Evolutionary conservation across 305 asterid genomes (phyloP).

Genomic region (Solanum hybrid): DNA sequence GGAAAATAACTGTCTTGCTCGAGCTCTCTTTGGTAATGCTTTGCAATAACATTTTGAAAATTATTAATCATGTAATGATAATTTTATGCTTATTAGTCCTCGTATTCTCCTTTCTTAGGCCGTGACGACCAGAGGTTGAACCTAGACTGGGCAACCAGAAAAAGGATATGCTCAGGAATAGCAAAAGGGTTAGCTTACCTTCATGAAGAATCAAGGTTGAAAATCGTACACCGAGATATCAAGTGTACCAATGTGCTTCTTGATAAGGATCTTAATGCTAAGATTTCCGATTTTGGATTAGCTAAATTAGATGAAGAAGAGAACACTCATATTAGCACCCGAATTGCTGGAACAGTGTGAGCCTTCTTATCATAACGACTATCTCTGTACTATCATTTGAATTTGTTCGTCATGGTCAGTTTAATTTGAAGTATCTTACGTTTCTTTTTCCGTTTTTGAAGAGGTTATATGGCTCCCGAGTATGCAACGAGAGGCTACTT

Average conservation of each 20-base stretch:
- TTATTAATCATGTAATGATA: not conserved
- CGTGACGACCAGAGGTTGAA: constrained; percentile 46
- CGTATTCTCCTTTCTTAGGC: constrained; percentile 22
- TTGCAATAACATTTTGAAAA: not conserved
- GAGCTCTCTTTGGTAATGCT: constrained; percentile 72
- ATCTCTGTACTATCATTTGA: not conserved
- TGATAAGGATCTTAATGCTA: constrained; percentile 68
- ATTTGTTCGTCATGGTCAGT: not conserved
- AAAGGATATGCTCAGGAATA: constrained; percentile 66
- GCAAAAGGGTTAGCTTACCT: constrained; percentile 89
- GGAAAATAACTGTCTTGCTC: constrained; percentile 78
- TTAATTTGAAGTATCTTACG: not conserved
- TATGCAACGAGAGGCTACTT: constrained; percentile 90
- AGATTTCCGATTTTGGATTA: constrained; percentile 90
- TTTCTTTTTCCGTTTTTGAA: constrained; percentile 8
- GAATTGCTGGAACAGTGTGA: constrained; percentile 88
- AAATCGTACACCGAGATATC: constrained; percentile 84
- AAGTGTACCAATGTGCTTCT: constrained; percentile 84
- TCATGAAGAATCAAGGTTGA: constrained; percentile 85
- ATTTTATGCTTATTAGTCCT: not conserved
- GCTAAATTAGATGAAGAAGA: constrained; percentile 94
- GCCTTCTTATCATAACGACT: constrained; percentile 2
- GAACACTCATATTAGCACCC: constrained; percentile 87
- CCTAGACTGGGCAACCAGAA: constrained; percentile 72
- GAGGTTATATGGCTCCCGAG: constrained; percentile 98